A percentile compares a stretch with the other conserved stretches of the same genome.
Conservation (phyloP, 176 grass and related monocot genomes). For the Rhipidocladum racemiflorum region DNA sequence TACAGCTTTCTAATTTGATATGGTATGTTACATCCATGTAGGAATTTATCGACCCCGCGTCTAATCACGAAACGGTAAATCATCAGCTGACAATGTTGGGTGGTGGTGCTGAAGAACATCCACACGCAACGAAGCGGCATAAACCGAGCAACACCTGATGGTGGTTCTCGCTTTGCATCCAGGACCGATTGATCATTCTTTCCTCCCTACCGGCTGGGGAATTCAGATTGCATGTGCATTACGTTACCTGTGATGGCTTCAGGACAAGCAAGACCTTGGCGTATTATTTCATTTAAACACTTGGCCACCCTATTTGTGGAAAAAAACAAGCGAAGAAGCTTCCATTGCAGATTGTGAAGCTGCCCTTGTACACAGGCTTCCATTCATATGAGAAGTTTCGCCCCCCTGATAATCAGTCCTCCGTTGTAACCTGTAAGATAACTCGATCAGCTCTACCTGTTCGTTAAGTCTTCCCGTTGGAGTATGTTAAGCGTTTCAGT, state of each 20-base stretch:
- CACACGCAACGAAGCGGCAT: slow-evolving; percentile 51
- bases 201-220: slow-evolving; percentile 30
- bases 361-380: slow-evolving; percentile 71
- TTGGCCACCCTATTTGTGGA: not conserved
- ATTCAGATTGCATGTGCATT: slow-evolving; percentile 57
- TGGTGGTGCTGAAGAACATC: slow-evolving; percentile 1
- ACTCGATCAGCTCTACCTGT: not conserved
- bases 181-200: slow-evolving; percentile 38
- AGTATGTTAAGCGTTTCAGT: not conserved
- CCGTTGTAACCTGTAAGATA: slow-evolving; percentile 42
- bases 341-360: slow-evolving; percentile 66
- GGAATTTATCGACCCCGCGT: slow-evolving; percentile 31
- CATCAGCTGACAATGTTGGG: slow-evolving; percentile 23
- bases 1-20: not conserved
- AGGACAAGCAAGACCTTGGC: slow-evolving; percentile 7
- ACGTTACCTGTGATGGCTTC: slow-evolving; percentile 23
- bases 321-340: slow-evolving; percentile 31
- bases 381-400: slow-evolving; percentile 66
- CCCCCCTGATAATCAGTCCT: not conserved
- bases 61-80: slow-evolving; percentile 30
- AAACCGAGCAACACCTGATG: slow-evolving; percentile 49
- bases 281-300: slow-evolving; percentile 60
- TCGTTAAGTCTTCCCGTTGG: not conserved
- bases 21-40: not conserved
- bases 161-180: not conserved